These are phyloP conservation scores for Bullera alba DNA, from an alignment of 768 basidiomycete species.

Conservation along the genomic window DNA sequence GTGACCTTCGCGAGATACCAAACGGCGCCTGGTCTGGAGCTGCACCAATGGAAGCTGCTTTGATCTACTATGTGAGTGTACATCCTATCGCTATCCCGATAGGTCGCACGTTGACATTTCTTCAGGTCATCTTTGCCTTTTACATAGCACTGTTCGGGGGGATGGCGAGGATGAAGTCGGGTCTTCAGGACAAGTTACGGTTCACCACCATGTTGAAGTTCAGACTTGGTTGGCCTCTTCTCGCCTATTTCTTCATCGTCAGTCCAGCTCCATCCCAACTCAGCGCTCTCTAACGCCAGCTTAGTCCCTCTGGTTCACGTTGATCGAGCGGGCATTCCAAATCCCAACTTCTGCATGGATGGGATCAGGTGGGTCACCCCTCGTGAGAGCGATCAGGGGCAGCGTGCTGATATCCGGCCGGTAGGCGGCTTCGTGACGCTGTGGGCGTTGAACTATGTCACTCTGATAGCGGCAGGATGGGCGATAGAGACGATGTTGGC, in stretches of 20 bases:
- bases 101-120: background rate
- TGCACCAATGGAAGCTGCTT: constrained; percentile 42
- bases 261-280: constrained; percentile 3
- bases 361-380: constrained; percentile 20
- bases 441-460: constrained; percentile 43
- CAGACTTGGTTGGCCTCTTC: constrained; percentile 16
- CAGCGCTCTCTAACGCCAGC: background rate
- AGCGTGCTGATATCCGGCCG: background rate
- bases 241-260: constrained; percentile 41
- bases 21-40: constrained; percentile 37
- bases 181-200: constrained; percentile 20
- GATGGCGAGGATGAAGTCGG: constrained; percentile 23
- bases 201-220: constrained; percentile 22
- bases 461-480: constrained; percentile 35
- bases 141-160: constrained; percentile 21
- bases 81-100: background rate
- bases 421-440: constrained; percentile 37
- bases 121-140: constrained; percentile 42
- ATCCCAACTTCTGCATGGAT: constrained; percentile 30
- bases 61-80: constrained; percentile 35
- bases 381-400: background rate
- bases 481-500: constrained; percentile 41
- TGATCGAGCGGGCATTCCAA: constrained; percentile 39
- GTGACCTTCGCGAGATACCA: constrained; percentile 31
- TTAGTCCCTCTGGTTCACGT: constrained; percentile 32